Conservation (phyloP, 2,329 filamentous ascomycete genomes). For the Sporothrix brunneoviolacea region DNA sequence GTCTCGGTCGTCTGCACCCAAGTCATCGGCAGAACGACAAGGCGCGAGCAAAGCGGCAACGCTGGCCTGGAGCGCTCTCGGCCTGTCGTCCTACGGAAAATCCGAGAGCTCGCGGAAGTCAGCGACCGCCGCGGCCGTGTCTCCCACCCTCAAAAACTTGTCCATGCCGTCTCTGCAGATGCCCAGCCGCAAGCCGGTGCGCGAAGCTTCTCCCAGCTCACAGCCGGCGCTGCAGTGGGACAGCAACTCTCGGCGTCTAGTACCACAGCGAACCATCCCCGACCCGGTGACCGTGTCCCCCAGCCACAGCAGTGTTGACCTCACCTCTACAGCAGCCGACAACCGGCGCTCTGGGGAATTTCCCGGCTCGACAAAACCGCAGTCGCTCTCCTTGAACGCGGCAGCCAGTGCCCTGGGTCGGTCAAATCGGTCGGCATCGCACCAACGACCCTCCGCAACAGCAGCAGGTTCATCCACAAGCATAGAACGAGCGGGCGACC, state of each 20-base stretch:
- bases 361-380: slow-evolving; percentile 19
- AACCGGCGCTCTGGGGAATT: slow-evolving; percentile 36
- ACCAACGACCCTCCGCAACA: slow-evolving; percentile 5
- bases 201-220: slow-evolving; percentile 22
- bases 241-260: slow-evolving; percentile 46
- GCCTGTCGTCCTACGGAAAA: slow-evolving; percentile 22
- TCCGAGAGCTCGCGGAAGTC: slow-evolving; percentile 9
- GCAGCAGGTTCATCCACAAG: neutral
- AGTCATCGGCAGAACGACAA: slow-evolving; percentile 38
- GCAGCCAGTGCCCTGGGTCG: slow-evolving; percentile 45
- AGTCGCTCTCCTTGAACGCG: slow-evolving; percentile 47
- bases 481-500: slow-evolving; percentile 4
- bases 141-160: neutral
- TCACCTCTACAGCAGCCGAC: slow-evolving; percentile 21
- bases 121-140: neutral
- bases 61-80: slow-evolving; percentile 51
- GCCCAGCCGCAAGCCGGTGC: slow-evolving; percentile 5
- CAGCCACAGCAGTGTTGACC: slow-evolving; percentile 21
- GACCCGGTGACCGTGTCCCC: slow-evolving; percentile 27
- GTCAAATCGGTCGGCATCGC: slow-evolving; percentile 8
- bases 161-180: neutral
- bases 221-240: slow-evolving; percentile 43
- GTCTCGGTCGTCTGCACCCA: slow-evolving; percentile 31
- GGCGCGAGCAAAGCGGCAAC: slow-evolving; percentile 58
- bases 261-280: slow-evolving; percentile 27